Base-by-base conservation (phyloP, 2,329 filamentous ascomycete genomes). In the Diplodia scrobiculata region DNA sequence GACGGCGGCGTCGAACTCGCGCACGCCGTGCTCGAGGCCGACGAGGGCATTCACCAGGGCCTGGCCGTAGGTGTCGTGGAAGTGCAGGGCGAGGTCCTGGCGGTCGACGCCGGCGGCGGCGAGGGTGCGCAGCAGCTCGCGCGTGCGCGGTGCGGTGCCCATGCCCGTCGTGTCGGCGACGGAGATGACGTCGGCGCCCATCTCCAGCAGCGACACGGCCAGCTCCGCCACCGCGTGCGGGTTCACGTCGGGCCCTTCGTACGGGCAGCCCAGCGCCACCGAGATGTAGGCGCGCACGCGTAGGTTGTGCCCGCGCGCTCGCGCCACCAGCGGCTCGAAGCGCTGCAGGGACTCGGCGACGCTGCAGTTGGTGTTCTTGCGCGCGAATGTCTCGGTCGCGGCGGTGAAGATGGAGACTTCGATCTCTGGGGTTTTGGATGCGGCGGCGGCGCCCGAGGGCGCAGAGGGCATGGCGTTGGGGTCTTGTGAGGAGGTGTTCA, bases 111-210 rank as follows among this genome's bases (percentile, higher is more conserved):
- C 89, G 1, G 89, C 89, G 1, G 86, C 84, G 9, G 82, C 77
- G 77, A 92, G 79, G 66, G 87, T 87, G 69, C 83, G 83, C 67
- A 92, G 80, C 54, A 92, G 79, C 66, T 86, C 84, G 65, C 82
- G 80, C 2, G 89, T 91, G 66, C 86, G 82, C 19, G 87, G 88
- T n/a, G 87, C 88, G 0, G 91, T 96, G 36, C 92, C 93, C 85
- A 96, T 92, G 19, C 93, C 93, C 0, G 92, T 94, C 0, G 93
- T 97, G 73, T 97, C 93, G 6, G 92, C 92, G 0, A 97, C 85
- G 1, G 90, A 91, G 70, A 97, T 92, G 81, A 97, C 92, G 73
- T 96, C 91, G 21, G 91, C 93, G 19, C 93, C 93, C 82, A 94
- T 91, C 73, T 93, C 90, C 1, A 97, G 82, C 58, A 97, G 76